Evolutionary conservation across 2,329 filamentous ascomycete genomes (phyloP).

Genomic region (Aspergillus bombycis): DNA sequence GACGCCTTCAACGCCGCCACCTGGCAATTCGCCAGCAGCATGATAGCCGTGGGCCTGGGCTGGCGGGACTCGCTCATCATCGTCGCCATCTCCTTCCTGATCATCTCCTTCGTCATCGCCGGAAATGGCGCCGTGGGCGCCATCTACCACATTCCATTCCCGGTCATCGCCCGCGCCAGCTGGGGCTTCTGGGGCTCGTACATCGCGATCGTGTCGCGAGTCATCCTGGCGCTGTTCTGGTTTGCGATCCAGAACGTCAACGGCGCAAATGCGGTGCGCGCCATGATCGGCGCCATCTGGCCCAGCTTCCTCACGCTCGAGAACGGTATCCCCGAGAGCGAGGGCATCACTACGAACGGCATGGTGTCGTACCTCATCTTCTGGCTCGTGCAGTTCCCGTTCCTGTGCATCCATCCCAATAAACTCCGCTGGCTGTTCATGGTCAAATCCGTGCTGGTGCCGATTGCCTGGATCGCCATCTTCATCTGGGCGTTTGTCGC

Average conservation of each 20-base stretch:
- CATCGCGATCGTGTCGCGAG: conserved; percentile 56
- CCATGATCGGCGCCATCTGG: conserved; percentile 59
- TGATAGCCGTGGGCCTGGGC: conserved; percentile 56
- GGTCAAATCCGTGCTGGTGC: conserved; percentile 51
- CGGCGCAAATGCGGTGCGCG: conserved; percentile 57
- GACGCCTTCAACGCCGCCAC: conserved; percentile 58
- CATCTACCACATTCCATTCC: conserved; percentile 59
- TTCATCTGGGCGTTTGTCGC: conserved; percentile 64
- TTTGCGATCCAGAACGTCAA: conserved; percentile 69
- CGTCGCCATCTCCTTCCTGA: conserved; percentile 55
- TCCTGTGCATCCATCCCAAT: conserved; percentile 49
- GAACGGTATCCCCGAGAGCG: conserved; percentile 43
- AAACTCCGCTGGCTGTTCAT: conserved; percentile 43
- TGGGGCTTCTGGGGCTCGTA: conserved; percentile 63
- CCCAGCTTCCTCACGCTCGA: conserved; percentile 42
- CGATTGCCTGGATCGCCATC: conserved; percentile 63
- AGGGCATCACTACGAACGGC: conserved; percentile 51
- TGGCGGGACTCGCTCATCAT: conserved; percentile 57
- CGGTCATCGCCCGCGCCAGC: conserved; percentile 58
- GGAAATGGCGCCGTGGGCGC: conserved; percentile 60
- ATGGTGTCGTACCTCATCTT: conserved; percentile 51
- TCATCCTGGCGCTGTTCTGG: conserved; percentile 63
- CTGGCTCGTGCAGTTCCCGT: conserved; percentile 50
- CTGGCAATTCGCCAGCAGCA: conserved; percentile 57
- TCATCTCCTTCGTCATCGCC: conserved; percentile 63